Base-by-base conservation (phyloP, 768 basidiomycete species). In the Agrocybe praecox region DNA sequence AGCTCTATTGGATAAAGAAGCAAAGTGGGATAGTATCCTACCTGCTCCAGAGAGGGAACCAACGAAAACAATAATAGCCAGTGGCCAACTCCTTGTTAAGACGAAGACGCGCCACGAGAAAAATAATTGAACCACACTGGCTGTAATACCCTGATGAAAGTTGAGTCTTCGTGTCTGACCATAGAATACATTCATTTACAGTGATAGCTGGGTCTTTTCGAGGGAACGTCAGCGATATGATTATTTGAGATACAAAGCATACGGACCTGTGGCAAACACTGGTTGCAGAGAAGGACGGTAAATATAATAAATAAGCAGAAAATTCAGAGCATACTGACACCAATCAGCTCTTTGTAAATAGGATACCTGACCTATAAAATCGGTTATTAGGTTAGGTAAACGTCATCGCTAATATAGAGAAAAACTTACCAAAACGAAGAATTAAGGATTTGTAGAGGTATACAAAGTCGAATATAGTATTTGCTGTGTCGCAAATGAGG, bases 381-480 rank as follows among this genome's bases (percentile, higher is more conserved):
- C 42, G 0, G 24, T 1, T n/a, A 46, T 1, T 29, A n/a, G 43
- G 26, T 14, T 9, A 48, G 10, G 55, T 46, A 50, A 47, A 12
- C 12, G 34, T 23, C 43, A 32, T 18, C 19, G 8, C 11, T n/a
- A 29, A 11, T 17, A 18, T 14, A 21, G 11, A 2, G 43, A 52
- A 48, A 11, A 44, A 61, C 69, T 7, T 46, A 81, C 83, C 79
- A 40, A 81, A 84, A 55, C 76, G 69, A 11, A 67, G 64, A 33
- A 84, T 75, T 26, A 84, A 70, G 6, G 80, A 74, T 11, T 76
- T 66, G 54, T 83, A 85, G 17, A 83, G 58, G 59, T 80, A 80
- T 1, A 72, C 60, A 18, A 76, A 66, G 32, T 79, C 75, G 58
- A 80, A 83, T 5, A 68, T 62, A 2, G 77, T 73, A 58, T 82